phyloP scores from a whole-genome alignment of 1,139 yeast species.

The Hyphopichia burtonii region DNA sequence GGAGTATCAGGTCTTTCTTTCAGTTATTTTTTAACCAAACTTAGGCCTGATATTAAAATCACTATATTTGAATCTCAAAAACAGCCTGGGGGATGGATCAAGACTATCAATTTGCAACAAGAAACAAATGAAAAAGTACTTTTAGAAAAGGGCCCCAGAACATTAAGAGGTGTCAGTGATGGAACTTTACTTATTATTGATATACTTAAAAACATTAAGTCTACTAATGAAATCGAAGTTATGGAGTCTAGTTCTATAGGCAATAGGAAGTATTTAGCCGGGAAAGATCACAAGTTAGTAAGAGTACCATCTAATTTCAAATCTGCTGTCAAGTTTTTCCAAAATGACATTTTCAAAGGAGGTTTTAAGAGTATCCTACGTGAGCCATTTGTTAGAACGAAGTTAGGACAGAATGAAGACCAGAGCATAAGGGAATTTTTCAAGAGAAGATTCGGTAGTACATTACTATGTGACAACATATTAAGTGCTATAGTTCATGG shows the following conservation, averaged over 20 bases:
- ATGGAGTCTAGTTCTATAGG: slow-evolving; percentile 51
- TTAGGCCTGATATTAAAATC: slow-evolving; percentile 71
- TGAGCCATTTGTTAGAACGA: slow-evolving; percentile 41
- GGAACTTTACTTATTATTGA: slow-evolving; percentile 66
- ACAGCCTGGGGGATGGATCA: slow-evolving; percentile 80
- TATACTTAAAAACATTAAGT: slow-evolving; percentile 46
- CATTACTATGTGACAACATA: slow-evolving; percentile 56
- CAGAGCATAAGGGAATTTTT: slow-evolving; percentile 73
- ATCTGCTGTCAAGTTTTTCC: slow-evolving; percentile 40
- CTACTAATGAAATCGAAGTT: slow-evolving; percentile 44
- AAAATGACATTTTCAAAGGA: slow-evolving; percentile 36
- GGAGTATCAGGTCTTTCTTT: slow-evolving; percentile 86
- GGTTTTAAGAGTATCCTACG: slow-evolving; percentile 32
- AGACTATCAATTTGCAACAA: slow-evolving; percentile 34
- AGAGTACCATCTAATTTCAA: slow-evolving; percentile 53
- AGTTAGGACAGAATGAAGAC: slow-evolving; percentile 38
- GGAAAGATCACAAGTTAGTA: slow-evolving; percentile 34
- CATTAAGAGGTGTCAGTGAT: slow-evolving; percentile 66
- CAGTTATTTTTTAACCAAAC: slow-evolving; percentile 66
- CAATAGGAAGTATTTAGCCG: slow-evolving; percentile 59
- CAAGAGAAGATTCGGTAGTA: slow-evolving; percentile 63
- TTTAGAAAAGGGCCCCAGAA: slow-evolving; percentile 75
- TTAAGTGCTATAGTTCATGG: slow-evolving; percentile 87
- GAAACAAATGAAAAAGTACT: slow-evolving; percentile 16
- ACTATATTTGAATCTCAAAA: slow-evolving; percentile 56